Base-by-base conservation (phyloP, 768 basidiomycete species). In the Mrakia hoshinonis region DNA sequence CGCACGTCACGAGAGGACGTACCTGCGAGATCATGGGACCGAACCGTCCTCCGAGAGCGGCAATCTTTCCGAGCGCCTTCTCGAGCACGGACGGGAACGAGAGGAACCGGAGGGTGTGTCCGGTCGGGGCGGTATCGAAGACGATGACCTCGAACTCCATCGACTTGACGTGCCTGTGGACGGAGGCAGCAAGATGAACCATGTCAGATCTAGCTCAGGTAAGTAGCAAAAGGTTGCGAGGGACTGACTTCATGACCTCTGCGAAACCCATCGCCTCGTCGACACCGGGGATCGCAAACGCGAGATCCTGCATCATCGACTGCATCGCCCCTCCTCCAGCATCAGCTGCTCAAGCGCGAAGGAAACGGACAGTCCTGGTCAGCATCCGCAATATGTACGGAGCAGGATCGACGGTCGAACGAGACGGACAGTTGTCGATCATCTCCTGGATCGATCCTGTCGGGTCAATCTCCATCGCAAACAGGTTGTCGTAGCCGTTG, bases 71-170 rank as follows among this genome's bases (percentile, higher is more conserved):
- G 2, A 98, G 82, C 0, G 96, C 96, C 80, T 98, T 98, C 81
- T 98, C 96, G 11, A 99, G 84, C 6, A 99, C 96, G 24, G 88
- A 90, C 0, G 96, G 96, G 85, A 99, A 99, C n/a, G 93, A 96
- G 51, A 99, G 83, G 83, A 99, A 99, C 52, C 96, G 92, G 7
- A 98, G 85, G 0, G 96, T 99, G 81, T 99, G 96, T 0, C 96
- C 96, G 3, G 96, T 99, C 2, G 96, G 96, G 46, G 96, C 96
- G 1, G 96, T 99, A 78, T 99, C 96, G 78, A 99, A 99, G 46
- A 99, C 94, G 78, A 99, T 98, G 72, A 96, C 94, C n/a, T 92
- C 95, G 83, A 94, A 99, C 81, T 97, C 88, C 94, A 99, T 98
- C 24, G 95, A 97, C 81, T 99, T 97, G 81, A 99, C 96, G 80